A percentile compares a stretch with the other conserved stretches of the same genome.
phyloP scores from a whole-genome alignment of 371 early-diverging fungal genomes.

The Rhizopus stolonifer region DNA sequence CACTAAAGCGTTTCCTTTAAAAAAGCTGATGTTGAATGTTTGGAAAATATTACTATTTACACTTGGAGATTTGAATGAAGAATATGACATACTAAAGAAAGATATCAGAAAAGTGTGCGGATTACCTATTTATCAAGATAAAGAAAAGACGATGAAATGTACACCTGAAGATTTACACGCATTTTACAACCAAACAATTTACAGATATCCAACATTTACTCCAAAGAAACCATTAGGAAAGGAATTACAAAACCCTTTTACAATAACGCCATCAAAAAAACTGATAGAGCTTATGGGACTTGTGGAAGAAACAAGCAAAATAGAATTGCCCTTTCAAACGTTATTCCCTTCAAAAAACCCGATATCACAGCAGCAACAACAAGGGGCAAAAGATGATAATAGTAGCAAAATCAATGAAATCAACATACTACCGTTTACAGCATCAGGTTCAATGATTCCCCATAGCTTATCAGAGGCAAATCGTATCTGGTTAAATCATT shows the following conservation, averaged over 20 bases:
- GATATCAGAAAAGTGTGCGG: constrained; percentile 49
- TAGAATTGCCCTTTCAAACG: constrained; percentile 41
- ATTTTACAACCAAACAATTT: constrained; percentile 56
- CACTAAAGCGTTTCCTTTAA: constrained; percentile 75
- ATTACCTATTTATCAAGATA: constrained; percentile 25
- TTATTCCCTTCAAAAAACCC: constrained; percentile 41
- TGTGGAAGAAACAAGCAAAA: constrained; percentile 23
- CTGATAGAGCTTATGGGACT: constrained; percentile 40
- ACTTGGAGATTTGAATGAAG: constrained; percentile 56
- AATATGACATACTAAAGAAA: constrained; percentile 43
- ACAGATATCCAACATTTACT: constrained; percentile 64
- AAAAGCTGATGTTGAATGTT: constrained; percentile 71
- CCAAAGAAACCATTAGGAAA: constrained; percentile 10
- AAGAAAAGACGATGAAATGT: constrained; percentile 45
- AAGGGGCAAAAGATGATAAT: constrained; percentile 1
- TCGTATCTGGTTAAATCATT: constrained; percentile 54
- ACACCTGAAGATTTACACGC: constrained; percentile 65
- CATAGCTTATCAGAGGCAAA: constrained; percentile 59
- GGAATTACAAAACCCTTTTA: constrained; percentile 1
- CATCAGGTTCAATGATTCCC: constrained; percentile 45
- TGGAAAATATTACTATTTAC: constrained; percentile 69
- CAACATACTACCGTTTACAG: constrained; percentile 38
- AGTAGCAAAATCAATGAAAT: constrained; percentile 1
- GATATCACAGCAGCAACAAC: background rate
- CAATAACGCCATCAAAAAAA: constrained; percentile 3